A percentile compares a stretch with the other conserved stretches of the same genome.
Conservation (phyloP, 306 rosid species). For the Glycyrrhiza uralensis region DNA sequence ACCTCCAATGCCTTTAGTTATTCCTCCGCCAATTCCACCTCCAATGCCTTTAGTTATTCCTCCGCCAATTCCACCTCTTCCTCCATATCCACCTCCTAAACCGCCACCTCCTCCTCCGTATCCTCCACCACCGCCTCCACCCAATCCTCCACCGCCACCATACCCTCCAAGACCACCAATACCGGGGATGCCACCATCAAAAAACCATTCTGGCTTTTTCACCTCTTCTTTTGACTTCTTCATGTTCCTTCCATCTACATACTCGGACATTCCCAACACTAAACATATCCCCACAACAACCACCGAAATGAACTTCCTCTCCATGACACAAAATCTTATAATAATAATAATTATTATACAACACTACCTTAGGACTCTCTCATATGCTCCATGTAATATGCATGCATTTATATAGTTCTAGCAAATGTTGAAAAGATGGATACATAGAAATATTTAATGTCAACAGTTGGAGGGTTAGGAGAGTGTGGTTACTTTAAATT, state of each 20-base stretch:
- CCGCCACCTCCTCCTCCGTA: neutral
- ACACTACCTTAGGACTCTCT: neutral
- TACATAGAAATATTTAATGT: conserved; percentile 1
- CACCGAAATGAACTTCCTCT: conserved; percentile 34
- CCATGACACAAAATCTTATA: conserved; percentile 19
- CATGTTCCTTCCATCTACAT: conserved; percentile 41
- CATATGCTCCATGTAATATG: neutral
- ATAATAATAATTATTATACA: neutral
- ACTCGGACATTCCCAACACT: conserved; percentile 25
- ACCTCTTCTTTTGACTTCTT: conserved; percentile 32
- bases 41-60: too few relatives aligned
- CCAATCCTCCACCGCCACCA: neutral
- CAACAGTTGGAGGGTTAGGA: conserved; percentile 30
- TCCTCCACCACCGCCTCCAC: conserved; percentile 1
- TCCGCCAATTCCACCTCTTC: neutral
- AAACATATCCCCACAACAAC: conserved; percentile 34
- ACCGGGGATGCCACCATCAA: conserved; percentile 34
- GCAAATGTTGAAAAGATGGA: neutral
- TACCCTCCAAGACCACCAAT: conserved; percentile 4
- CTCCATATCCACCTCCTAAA: conserved; percentile 19
- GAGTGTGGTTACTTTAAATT: conserved; percentile 21
- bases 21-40: conserved; percentile 28
- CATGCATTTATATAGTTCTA: conserved; percentile 34
- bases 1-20: neutral
- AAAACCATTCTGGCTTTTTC: conserved; percentile 43